Percentiles rank a stretch among this genome's conserved stretches.
phyloP scores from a whole-genome alignment of 2,329 filamentous ascomycete species.

The Monosporascus sp. region DNA sequence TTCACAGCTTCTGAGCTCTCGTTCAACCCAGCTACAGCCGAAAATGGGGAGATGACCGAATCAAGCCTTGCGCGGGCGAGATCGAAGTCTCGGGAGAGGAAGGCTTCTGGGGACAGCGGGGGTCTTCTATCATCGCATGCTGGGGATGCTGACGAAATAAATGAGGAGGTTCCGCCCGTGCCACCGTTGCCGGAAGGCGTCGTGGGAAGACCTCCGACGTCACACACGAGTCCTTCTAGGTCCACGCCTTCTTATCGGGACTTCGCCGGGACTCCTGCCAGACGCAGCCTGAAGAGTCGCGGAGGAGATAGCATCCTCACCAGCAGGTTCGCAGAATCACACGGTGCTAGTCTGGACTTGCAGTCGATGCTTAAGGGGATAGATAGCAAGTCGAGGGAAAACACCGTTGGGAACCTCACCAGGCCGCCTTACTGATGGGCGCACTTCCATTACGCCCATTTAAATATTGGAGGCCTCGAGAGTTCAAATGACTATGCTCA shows the following conservation, averaged over 20 bases:
- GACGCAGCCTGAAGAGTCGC: constrained; percentile 21
- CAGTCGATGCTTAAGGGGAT: constrained; percentile 29
- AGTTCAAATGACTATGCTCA: no score
- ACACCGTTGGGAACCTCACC: constrained; percentile 26
- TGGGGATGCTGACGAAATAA: constrained; percentile 23
- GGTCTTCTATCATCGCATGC: constrained; percentile 24
- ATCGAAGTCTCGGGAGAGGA: constrained; percentile 25
- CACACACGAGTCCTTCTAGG: constrained; percentile 15
- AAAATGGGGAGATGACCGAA: constrained; percentile 25
- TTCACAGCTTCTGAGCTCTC: constrained; percentile 62
- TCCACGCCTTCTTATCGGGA: constrained; percentile 30
- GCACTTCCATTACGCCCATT: constrained; percentile 9
- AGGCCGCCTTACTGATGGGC: constrained; percentile 23
- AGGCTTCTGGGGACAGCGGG: constrained; percentile 18
- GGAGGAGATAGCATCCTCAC: constrained; percentile 22
- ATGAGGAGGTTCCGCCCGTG: constrained; percentile 46
- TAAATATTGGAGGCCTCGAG: neutral
- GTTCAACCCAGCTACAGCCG: constrained; percentile 41
- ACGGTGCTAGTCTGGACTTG: constrained; percentile 20
- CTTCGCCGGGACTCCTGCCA: constrained; percentile 24
- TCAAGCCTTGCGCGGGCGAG: constrained; percentile 10
- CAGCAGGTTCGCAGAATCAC: constrained; percentile 14
- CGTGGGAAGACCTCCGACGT: constrained; percentile 15
- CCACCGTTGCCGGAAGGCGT: constrained; percentile 43
- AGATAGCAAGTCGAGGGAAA: constrained; percentile 26